These are phyloP conservation scores for Castanospermum australe DNA, from an alignment of 306 rosid species.

Conservation along the genomic window DNA sequence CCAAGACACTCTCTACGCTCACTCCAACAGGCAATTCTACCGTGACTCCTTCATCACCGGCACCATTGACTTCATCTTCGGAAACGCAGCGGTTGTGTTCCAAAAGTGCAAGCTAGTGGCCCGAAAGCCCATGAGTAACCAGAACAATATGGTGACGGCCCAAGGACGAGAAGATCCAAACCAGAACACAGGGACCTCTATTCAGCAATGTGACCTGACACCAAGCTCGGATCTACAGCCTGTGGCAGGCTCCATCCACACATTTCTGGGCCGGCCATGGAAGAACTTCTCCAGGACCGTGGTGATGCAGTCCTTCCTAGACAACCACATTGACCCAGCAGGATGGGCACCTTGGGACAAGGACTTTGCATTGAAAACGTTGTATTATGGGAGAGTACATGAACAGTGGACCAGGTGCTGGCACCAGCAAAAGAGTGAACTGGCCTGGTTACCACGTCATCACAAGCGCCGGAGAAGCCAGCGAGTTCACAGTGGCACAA, in stretches of 20 bases:
- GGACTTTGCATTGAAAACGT: conserved; percentile 47
- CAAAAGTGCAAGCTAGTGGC: conserved; percentile 59
- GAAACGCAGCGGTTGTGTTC: conserved; percentile 63
- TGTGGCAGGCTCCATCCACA: conserved; percentile 30
- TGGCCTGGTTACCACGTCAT: conserved; percentile 74
- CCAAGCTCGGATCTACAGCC: conserved; percentile 64
- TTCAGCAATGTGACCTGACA: conserved; percentile 45
- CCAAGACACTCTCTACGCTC: conserved; percentile 78
- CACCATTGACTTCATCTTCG: conserved; percentile 70
- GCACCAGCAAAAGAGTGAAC: conserved; percentile 51
- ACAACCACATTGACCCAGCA: conserved; percentile 46
- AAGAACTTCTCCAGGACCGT: conserved; percentile 63
- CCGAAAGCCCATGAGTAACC: conserved; percentile 57
- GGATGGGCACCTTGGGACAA: conserved; percentile 68
- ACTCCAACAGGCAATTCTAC: conserved; percentile 65
- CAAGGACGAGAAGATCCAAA: conserved; percentile 67
- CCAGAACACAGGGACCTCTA: conserved; percentile 65
- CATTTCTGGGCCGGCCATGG: conserved; percentile 77
- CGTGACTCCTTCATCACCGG: conserved; percentile 64
- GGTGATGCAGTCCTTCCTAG: conserved; percentile 54
- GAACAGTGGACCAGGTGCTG: conserved; percentile 65
- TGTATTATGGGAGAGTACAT: conserved; percentile 70
- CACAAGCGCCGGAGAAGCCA: conserved; percentile 40
- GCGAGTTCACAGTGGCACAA: conserved; percentile 51
- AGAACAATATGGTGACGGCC: conserved; percentile 70